These are phyloP conservation scores for Aspergillus felis DNA, from an alignment of 2,329 filamentous ascomycete genomes.

Conservation along the genomic window DNA sequence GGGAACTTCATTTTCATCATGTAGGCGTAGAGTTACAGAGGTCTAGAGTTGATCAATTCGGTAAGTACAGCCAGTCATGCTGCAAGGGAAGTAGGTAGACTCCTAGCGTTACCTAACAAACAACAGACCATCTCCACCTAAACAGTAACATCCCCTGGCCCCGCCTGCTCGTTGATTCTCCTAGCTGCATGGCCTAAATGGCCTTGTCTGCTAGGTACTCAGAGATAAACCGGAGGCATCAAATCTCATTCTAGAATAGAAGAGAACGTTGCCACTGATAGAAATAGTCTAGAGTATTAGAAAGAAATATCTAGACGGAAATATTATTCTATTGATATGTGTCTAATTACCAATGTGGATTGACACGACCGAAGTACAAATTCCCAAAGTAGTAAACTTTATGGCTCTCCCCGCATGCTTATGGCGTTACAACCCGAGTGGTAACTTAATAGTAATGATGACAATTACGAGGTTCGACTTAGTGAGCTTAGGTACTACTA, in stretches of 20 bases:
- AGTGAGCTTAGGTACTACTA: not conserved
- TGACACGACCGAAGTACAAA: not conserved
- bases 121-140: not conserved
- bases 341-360: not conserved
- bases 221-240: not conserved
- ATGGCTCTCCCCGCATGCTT: not conserved
- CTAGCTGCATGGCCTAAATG: not conserved
- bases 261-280: not conserved
- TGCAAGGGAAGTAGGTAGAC: not conserved
- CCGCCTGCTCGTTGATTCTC: not conserved
- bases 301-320: not conserved
- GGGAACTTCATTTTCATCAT: too few relatives aligned
- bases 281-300: not conserved
- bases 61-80: not conserved
- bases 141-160: not conserved
- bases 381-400: not conserved
- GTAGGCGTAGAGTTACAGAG: not conserved
- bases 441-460: not conserved
- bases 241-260: not conserved
- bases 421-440: not conserved
- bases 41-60: not conserved
- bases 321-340: not conserved
- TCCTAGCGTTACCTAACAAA: not conserved
- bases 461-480: not conserved
- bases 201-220: not conserved